Conservation (phyloP, 2,329 filamentous ascomycete species). For the Stromatinia cepivora region DNA sequence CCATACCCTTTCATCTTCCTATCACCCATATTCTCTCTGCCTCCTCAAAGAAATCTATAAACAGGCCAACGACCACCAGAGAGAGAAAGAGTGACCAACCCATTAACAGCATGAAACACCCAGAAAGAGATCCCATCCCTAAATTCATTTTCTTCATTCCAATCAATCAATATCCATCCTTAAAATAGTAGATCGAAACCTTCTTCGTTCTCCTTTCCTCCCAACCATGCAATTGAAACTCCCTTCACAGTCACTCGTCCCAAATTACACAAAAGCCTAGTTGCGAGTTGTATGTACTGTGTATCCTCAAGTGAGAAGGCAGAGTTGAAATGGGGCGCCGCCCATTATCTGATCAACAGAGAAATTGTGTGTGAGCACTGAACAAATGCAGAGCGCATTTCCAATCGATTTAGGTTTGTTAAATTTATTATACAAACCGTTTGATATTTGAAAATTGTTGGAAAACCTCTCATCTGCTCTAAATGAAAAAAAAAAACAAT, state of each 20-base stretch:
- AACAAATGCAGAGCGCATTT: conserved; percentile 3
- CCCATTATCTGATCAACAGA: conserved; percentile 2
- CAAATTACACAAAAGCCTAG: conserved; percentile 1
- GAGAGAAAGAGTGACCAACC: not conserved
- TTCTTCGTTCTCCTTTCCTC: not conserved
- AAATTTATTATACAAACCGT: conserved; percentile 20
- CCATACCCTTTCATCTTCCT: not conserved
- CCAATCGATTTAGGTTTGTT: conserved; percentile 5
- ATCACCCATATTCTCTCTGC: not conserved
- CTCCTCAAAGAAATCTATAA: not conserved
- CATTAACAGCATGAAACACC: not conserved
- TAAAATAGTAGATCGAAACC: not conserved
- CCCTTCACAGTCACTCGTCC: not conserved
- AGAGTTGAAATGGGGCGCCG: not conserved
- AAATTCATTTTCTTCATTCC: conserved; percentile 8
- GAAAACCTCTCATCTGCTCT: not conserved
- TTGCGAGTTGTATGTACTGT: not conserved
- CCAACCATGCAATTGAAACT: conserved; percentile 8
- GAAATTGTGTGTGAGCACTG: not conserved
- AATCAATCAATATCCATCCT: conserved; percentile 13
- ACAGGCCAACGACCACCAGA: not conserved
- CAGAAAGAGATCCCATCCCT: not conserved
- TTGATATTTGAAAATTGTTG: not conserved
- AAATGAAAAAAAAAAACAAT: conserved; percentile 1
- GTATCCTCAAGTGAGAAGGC: not conserved